phyloP scores from a whole-genome alignment of 2,329 filamentous ascomycete species.

The Penicillium hesseltinei region DNA sequence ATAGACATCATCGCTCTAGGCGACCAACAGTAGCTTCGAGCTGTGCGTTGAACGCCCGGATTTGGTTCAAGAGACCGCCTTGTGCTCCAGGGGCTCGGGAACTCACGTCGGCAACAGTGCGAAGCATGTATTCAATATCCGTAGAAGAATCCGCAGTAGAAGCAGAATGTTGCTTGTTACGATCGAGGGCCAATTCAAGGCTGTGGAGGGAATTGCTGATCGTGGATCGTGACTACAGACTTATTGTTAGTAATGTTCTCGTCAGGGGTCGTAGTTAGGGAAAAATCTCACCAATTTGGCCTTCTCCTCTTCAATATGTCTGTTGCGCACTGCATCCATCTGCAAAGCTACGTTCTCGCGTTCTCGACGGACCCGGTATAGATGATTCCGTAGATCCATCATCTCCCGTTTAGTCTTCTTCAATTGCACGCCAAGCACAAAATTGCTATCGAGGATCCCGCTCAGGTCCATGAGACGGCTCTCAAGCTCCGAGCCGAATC shows the following conservation, averaged over 20 bases:
- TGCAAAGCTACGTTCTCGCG: conserved; percentile 51
- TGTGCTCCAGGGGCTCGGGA: conserved; percentile 37
- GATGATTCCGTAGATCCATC: conserved; percentile 46
- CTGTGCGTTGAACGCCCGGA: conserved; percentile 44
- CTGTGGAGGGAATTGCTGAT: conserved; percentile 46
- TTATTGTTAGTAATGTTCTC: conserved; percentile 10
- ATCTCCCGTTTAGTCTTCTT: conserved; percentile 47
- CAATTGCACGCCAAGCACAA: conserved; percentile 46
- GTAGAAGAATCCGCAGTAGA: conserved; percentile 26
- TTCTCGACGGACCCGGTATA: conserved; percentile 49
- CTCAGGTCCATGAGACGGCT: conserved; percentile 52
- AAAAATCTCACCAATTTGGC: conserved; percentile 32
- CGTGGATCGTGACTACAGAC: conserved; percentile 35
- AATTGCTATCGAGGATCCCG: conserved; percentile 52
- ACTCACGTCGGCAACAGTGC: conserved; percentile 44
- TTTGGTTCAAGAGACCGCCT: conserved; percentile 43
- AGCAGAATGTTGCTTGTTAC: conserved; percentile 29
- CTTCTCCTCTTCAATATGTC: conserved; percentile 41
- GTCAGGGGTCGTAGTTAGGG: neutral
- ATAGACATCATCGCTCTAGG: conserved; percentile 26
- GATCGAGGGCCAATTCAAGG: conserved; percentile 43
- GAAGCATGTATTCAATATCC: conserved; percentile 45
- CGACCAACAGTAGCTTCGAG: conserved; percentile 37
- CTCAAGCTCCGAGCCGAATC: conserved; percentile 49
- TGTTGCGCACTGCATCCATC: conserved; percentile 49